Evolutionary conservation across 2,329 filamentous ascomycete species (phyloP), one percentile per base, ranked within the genome.

Genomic region (Colletotrichum neosansevieriae): DNA sequence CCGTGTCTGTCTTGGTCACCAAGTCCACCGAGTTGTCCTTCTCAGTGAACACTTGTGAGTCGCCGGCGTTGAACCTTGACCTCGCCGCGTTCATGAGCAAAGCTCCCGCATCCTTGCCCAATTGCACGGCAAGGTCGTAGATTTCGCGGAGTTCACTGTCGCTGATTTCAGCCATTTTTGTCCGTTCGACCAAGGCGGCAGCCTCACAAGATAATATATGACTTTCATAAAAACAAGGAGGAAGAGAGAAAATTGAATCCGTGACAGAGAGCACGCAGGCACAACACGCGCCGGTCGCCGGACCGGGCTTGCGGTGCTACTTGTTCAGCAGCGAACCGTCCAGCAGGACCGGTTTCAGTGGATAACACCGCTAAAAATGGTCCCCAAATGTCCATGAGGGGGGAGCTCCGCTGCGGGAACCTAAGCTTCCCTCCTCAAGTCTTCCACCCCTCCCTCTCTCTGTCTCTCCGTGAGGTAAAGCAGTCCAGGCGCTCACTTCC

Each of bases 1-100:
- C 89, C 79, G 91, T 86, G 75, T 94, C 92, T 0, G 90, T 92
- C 79, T 93, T 88, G 10, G 91, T 94, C 19, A 94, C 92, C 70
- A 94, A 87, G 76, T 94, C 92, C 11, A 94, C 92, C 1, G 91
- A 86, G 75, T 88, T 93, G 72, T 92, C 89, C 77, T 94, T 94
- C 78, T 94, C 90, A 7, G 83, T 79, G 62, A 86, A 83, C 1
- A 74, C 73, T 68, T 84, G 78, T 49, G 64, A 40, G 75, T 73
- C 66, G 71, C 66, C 42, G 42, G 79, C 81, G 10, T 78, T 80
- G 72, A 86, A 86, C 38, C 89, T 84, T 70, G 83, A 76, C 71
- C 86, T 83, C n/a, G 90, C 87, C 12, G 87, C 89, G 54, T 89
- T 84, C 75, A 92, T 86, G 47, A 94, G 83, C 74, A 92, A 84